Conservation (phyloP, 306 rosid genomes). For the Coriaria nepalensis region DNA sequence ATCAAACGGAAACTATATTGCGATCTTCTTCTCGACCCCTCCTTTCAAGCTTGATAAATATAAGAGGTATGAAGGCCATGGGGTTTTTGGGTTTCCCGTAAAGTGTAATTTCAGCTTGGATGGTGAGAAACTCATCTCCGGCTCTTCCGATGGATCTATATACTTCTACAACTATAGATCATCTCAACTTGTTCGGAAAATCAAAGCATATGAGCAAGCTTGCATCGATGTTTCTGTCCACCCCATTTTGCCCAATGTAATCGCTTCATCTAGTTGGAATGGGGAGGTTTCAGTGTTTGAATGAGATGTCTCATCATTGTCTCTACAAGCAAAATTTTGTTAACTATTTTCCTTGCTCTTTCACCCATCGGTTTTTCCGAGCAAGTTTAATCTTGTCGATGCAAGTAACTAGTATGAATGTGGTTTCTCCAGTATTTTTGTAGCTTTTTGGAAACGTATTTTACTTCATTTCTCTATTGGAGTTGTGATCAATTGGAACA, state of each 20-base stretch:
- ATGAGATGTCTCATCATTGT: slow-evolving; percentile 15
- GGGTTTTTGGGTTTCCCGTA: slow-evolving; percentile 76
- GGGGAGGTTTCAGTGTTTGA: slow-evolving; percentile 61
- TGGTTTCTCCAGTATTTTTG: no score
- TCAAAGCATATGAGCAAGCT: slow-evolving; percentile 66
- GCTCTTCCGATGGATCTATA: slow-evolving; percentile 81
- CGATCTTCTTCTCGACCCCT: slow-evolving; percentile 52
- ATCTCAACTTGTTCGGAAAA: slow-evolving; percentile 43
- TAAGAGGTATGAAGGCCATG: slow-evolving; percentile 63
- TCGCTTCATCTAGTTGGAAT: slow-evolving; percentile 79
- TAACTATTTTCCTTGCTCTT: slow-evolving; percentile 3
- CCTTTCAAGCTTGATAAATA: slow-evolving; percentile 87
- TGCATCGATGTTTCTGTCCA: slow-evolving; percentile 63
- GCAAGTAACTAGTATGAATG: no score
- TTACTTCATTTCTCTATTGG: no score
- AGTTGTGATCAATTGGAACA: no score
- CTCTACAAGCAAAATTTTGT: neutral
- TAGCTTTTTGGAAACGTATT: no score
- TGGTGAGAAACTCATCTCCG: slow-evolving; percentile 61
- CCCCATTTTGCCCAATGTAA: slow-evolving; percentile 54
- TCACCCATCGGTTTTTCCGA: no score
- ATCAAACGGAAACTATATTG: slow-evolving; percentile 74
- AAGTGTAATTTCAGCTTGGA: slow-evolving; percentile 73
- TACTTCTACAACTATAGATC: slow-evolving; percentile 55
- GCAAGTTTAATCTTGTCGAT: no score